Evolutionary conservation across 2,329 filamentous ascomycete genomes (phyloP).

Genomic region (Basipetospora chlamydospora): DNA sequence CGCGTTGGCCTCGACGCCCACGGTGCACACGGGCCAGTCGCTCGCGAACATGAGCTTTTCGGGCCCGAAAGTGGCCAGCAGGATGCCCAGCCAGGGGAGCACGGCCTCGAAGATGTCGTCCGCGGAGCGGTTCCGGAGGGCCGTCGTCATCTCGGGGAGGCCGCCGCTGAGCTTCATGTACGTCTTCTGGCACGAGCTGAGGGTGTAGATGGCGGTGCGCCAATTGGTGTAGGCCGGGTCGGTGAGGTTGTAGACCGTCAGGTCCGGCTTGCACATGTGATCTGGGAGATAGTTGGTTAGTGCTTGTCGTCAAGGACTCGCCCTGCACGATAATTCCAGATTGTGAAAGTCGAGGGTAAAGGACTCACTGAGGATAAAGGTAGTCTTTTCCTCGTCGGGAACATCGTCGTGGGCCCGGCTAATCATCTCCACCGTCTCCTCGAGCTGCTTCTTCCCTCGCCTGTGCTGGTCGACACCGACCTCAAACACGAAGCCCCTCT

Average conservation of each 20-base stretch:
- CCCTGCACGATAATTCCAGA: no score
- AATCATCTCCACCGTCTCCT: constrained; percentile 58
- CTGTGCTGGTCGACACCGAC: constrained; percentile 68
- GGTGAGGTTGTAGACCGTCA: constrained; percentile 45
- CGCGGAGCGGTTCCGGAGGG: constrained; percentile 30
- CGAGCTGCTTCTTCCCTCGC: constrained; percentile 60
- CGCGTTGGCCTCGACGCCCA: constrained; percentile 31
- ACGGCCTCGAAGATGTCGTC: constrained; percentile 48
- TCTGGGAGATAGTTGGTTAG: constrained; percentile 33
- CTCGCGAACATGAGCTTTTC: constrained; percentile 74
- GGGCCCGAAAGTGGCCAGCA: constrained; percentile 59
- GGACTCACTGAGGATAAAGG: constrained; percentile 56
- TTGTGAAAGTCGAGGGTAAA: not conserved
- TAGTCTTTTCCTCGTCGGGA: constrained; percentile 42
- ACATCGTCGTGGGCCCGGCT: constrained; percentile 48
- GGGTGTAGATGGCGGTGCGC: constrained; percentile 51
- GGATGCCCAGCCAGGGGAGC: constrained; percentile 55
- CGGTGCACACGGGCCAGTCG: constrained; percentile 86
- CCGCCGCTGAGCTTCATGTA: constrained; percentile 87
- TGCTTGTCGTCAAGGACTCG: not conserved
- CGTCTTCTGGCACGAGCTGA: constrained; percentile 49
- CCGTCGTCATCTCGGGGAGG: constrained; percentile 61
- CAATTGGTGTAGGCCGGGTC: constrained; percentile 52
- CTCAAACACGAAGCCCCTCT: constrained; percentile 58
- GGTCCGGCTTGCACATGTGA: constrained; percentile 79